These are phyloP conservation scores for Pyrenula massariospora DNA, from an alignment of 495 filamentous ascomycete species.

Conservation along the genomic window DNA sequence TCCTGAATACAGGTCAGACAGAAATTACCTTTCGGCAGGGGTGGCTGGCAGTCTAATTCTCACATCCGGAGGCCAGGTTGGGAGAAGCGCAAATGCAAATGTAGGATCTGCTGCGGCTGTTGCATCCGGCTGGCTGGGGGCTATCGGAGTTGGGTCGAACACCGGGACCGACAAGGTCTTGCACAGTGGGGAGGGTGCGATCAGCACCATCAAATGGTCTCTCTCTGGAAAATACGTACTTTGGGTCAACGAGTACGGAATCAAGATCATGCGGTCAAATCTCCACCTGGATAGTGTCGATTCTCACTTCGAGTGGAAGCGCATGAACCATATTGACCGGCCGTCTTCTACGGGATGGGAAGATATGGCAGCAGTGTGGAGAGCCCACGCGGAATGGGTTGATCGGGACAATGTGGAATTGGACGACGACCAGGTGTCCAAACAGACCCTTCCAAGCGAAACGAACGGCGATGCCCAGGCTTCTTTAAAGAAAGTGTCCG, in stretches of 20 bases:
- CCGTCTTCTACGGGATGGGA: constrained; percentile 75
- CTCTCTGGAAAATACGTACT: constrained; percentile 79
- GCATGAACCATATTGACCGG: constrained; percentile 83
- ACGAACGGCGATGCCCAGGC: constrained; percentile 21
- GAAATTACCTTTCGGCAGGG: constrained; percentile 81
- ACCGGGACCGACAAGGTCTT: constrained; percentile 78
- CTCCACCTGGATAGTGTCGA: constrained; percentile 67
- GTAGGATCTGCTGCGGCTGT: constrained; percentile 66
- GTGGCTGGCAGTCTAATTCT: constrained; percentile 80
- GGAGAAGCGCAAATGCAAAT: constrained; percentile 66
- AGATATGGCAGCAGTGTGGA: constrained; percentile 92
- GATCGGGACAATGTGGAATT: constrained; percentile 63
- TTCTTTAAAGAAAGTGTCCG: constrained; percentile 2
- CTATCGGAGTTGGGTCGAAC: constrained; percentile 64
- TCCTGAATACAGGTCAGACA: constrained; percentile 81
- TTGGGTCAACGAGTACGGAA: constrained; percentile 92
- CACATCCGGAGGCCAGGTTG: constrained; percentile 69
- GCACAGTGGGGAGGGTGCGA: constrained; percentile 85
- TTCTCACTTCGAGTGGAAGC: constrained; percentile 79
- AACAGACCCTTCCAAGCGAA: constrained; percentile 1
- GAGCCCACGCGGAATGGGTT: constrained; percentile 82
- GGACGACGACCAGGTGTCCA: constrained; percentile 26
- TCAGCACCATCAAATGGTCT: constrained; percentile 88
- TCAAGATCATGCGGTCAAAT: constrained; percentile 93
- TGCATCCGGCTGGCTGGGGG: constrained; percentile 84